Conservation (phyloP, 2,329 filamentous ascomycete genomes). For the Cordyceps fumosorosea region DNA sequence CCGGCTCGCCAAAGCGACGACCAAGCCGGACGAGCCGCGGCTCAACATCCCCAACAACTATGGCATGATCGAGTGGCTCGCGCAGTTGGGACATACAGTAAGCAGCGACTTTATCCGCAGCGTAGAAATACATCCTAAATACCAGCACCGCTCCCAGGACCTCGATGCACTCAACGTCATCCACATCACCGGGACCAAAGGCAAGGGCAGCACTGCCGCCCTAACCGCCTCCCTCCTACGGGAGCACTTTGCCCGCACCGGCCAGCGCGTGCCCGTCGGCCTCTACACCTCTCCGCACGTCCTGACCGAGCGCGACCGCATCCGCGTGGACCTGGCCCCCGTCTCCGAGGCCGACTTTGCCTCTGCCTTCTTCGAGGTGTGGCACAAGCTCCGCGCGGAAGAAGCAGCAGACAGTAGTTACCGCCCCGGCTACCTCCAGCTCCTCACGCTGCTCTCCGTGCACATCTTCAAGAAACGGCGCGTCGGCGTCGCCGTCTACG, state of each 20-base stretch:
- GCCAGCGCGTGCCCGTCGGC: slow-evolving; percentile 29
- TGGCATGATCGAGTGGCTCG: slow-evolving; percentile 5
- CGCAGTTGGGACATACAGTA: slow-evolving; percentile 5
- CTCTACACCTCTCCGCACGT: slow-evolving; percentile 46
- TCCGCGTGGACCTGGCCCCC: slow-evolving; percentile 33
- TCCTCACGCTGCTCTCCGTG: slow-evolving; percentile 34
- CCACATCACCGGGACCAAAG: slow-evolving; percentile 48
- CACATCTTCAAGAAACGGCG: slow-evolving; percentile 39
- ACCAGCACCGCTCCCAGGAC: background rate
- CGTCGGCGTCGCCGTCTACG: slow-evolving; percentile 38
- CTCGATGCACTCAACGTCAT: slow-evolving; percentile 35
- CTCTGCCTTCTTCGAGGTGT: slow-evolving; percentile 39
- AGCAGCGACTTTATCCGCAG: background rate
- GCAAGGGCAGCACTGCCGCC: slow-evolving; percentile 47
- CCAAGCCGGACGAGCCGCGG: slow-evolving; percentile 4
- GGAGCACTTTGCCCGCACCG: slow-evolving; percentile 18
- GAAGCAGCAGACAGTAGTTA: background rate
- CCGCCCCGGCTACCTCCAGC: slow-evolving; percentile 30
- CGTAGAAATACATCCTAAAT: background rate
- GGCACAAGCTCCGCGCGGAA: slow-evolving; percentile 25
- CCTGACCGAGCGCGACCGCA: slow-evolving; percentile 34
- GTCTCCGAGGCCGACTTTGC: slow-evolving; percentile 33
- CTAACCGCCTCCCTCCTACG: slow-evolving; percentile 38
- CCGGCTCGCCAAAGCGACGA: background rate
- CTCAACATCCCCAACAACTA: slow-evolving; percentile 9